These are phyloP conservation scores for Eucommia ulmoides DNA, from an alignment of 257 asterid genomes.

Conservation along the genomic window DNA sequence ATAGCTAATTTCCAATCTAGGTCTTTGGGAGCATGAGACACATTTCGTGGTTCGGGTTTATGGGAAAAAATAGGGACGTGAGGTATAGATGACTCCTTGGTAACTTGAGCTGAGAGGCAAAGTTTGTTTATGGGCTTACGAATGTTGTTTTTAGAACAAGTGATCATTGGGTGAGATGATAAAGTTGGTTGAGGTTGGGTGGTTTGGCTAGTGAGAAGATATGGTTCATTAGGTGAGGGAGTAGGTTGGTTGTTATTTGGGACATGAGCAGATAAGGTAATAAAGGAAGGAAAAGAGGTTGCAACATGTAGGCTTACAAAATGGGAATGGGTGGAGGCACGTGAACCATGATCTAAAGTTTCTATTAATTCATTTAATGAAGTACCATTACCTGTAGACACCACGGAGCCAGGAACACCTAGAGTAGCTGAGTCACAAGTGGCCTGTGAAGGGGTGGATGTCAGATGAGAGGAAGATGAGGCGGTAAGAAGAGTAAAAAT, in stretches of 20 bases:
- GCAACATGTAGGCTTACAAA: not conserved
- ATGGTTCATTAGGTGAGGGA: not conserved
- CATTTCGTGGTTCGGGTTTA: too few relatives aligned
- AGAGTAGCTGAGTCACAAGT: too few relatives aligned
- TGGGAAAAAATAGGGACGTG: too few relatives aligned
- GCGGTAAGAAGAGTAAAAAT: not conserved
- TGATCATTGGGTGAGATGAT: not conserved
- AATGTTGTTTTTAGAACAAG: not conserved
- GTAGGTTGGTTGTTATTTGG: too few relatives aligned
- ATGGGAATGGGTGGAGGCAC: not conserved
- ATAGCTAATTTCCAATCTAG: not conserved
- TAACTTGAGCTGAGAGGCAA: not conserved
- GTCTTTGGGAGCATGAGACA: not conserved
- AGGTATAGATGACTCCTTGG: not conserved
- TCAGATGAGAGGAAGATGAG: not conserved
- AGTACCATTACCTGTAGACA: too few relatives aligned
- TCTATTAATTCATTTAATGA: too few relatives aligned
- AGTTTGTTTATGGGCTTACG: not conserved
- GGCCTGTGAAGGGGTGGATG: not conserved
- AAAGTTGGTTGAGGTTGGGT: too few relatives aligned
- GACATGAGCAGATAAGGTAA: not conserved
- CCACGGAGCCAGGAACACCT: too few relatives aligned
- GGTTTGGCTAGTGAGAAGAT: not conserved
- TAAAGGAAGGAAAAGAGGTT: not conserved
- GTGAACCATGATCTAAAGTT: not conserved